These are phyloP conservation scores for Sclerospora graminicola DNA, from an alignment of 352 stramenopile species.

Conservation along the genomic window DNA sequence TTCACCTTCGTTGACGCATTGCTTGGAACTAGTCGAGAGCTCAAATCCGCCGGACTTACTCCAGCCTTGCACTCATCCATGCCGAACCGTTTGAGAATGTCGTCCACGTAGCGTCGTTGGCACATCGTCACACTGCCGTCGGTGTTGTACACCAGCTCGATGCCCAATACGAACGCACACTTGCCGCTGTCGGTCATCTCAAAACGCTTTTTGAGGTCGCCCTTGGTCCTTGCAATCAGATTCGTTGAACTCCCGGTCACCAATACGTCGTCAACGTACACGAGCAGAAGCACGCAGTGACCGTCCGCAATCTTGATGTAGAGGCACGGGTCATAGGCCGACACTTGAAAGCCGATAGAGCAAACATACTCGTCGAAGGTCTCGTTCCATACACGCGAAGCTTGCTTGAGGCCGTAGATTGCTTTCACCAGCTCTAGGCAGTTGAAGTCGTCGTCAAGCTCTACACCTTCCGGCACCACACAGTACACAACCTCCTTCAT, in stretches of 20 bases:
- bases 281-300: slow-evolving; percentile 6
- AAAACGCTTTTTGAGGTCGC: slow-evolving; percentile 12
- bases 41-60: slow-evolving; percentile 4
- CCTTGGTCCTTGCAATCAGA: slow-evolving; percentile 5
- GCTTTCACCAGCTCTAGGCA: slow-evolving; percentile 4
- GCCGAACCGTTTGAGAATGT: slow-evolving; percentile 16
- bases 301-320: slow-evolving; percentile 10
- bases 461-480: not conserved
- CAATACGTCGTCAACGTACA: slow-evolving; percentile 12
- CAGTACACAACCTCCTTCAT: slow-evolving; percentile 8
- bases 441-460: not conserved
- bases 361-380: slow-evolving; percentile 1
- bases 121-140: slow-evolving; percentile 11
- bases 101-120: slow-evolving; percentile 11
- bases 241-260: slow-evolving; percentile 6
- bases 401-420: slow-evolving; percentile 7
- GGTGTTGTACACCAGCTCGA: slow-evolving; percentile 4
- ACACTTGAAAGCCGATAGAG: not conserved
- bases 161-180: slow-evolving; percentile 13
- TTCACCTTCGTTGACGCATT: slow-evolving; percentile 4
- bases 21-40: not conserved
- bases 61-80: slow-evolving; percentile 11
- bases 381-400: slow-evolving; percentile 5
- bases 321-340: not conserved
- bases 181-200: slow-evolving; percentile 19